Evolutionary conservation across 83 land plant genomes (phyloP).

Genomic region (Picea abies): DNA sequence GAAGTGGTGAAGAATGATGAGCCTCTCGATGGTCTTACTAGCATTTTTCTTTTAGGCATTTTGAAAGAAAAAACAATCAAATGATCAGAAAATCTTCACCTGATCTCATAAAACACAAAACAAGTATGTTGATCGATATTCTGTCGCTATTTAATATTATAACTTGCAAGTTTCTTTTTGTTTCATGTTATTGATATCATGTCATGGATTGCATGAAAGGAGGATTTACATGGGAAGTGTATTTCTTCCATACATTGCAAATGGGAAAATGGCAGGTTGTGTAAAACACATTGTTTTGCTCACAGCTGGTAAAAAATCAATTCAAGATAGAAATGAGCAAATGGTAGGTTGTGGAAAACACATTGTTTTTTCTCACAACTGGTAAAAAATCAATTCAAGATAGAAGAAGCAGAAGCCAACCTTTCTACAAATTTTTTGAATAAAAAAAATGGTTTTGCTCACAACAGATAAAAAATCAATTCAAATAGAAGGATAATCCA

Average conservation of each 20-base stretch:
- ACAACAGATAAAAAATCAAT: too few species aligned
- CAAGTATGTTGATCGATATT: not conserved
- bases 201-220: too few species aligned
- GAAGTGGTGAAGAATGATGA: too few species aligned
- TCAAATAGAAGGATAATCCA: too few species aligned
- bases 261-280: constrained; percentile 60
- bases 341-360: too few species aligned
- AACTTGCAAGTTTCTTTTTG: not conserved
- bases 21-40: constrained; percentile 6
- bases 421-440: too few species aligned
- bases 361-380: too few species aligned
- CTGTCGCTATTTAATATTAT: not conserved
- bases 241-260: constrained; percentile 66
- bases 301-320: not conserved
- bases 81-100: constrained; percentile 49
- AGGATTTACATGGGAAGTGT: too few species aligned
- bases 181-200: constrained; percentile 13
- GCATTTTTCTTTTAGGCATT: constrained; percentile 54
- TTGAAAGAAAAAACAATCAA: constrained; percentile 52
- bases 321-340: too few species aligned
- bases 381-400: too few species aligned
- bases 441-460: too few species aligned
- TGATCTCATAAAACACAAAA: constrained; percentile 13
- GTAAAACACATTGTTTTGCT: constrained; percentile 52
- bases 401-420: too few species aligned